Conservation (phyloP, 495 filamentous ascomycete species). For the Hypoxylon cercidicola region DNA sequence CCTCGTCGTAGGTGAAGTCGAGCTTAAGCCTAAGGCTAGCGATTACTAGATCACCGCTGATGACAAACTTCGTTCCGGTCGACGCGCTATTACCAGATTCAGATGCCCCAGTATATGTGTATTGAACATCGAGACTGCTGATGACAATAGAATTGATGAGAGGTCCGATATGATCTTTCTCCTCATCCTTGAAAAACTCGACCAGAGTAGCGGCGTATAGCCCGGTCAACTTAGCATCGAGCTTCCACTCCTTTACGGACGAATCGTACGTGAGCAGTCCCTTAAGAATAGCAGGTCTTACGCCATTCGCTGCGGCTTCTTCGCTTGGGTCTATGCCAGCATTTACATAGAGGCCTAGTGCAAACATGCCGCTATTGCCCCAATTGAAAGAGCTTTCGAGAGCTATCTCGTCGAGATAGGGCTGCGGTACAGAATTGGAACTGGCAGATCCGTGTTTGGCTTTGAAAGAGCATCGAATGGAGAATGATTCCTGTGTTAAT, state of each 20-base stretch:
- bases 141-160: conserved; percentile 1
- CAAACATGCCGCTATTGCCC: not conserved
- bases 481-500: conserved; percentile 1
- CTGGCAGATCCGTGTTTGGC: conserved; percentile 1
- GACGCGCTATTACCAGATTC: not conserved
- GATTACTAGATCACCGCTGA: conserved; percentile 2
- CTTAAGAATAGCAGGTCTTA: conserved; percentile 1
- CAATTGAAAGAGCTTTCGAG: not conserved
- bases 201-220: conserved; percentile 7
- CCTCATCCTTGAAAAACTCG: conserved; percentile 8
- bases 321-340: conserved; percentile 1
- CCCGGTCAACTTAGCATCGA: not conserved
- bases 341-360: conserved; percentile 2
- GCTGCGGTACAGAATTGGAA: not conserved
- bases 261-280: conserved; percentile 6
- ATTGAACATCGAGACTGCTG: conserved; percentile 1
- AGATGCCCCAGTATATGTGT: conserved; percentile 1
- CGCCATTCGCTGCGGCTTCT: not conserved
- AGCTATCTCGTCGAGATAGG: not conserved
- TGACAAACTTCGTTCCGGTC: conserved; percentile 2
- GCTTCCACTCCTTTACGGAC: conserved; percentile 1
- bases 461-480: conserved; percentile 1
- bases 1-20: not conserved
- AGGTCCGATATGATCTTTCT: conserved; percentile 2
- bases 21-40: conserved; percentile 1